A percentile compares a stretch with the other conserved stretches of the same genome.
These are phyloP conservation scores for Hygrophorus russula DNA, from an alignment of 768 basidiomycete genomes.

Conservation along the genomic window DNA sequence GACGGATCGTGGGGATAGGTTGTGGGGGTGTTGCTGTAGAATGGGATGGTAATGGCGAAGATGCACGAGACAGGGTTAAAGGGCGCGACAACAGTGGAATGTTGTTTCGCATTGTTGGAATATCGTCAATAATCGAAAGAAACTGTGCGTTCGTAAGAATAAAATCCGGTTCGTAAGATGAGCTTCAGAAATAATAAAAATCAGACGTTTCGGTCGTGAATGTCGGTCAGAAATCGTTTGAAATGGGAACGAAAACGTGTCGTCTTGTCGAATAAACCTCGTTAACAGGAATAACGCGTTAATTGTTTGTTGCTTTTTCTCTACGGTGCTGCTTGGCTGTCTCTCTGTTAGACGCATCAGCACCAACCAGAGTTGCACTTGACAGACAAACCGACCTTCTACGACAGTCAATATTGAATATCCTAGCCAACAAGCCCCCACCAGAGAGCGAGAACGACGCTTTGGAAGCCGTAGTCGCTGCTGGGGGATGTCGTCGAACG, in stretches of 20 bases:
- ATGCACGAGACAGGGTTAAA: constrained; percentile 7
- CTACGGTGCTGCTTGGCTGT: not conserved
- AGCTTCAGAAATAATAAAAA: not conserved
- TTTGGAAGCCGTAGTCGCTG: not conserved
- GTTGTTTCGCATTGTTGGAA: constrained; percentile 10
- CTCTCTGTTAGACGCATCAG: not conserved
- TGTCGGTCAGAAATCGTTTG: not conserved
- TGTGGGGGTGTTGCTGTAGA: constrained; percentile 17
- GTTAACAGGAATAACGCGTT: constrained; percentile 16
- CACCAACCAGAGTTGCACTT: not conserved
- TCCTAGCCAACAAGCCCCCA: not conserved
- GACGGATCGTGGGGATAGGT: constrained; percentile 50
- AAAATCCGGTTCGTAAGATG: constrained; percentile 5
- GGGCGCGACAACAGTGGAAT: constrained; percentile 10
- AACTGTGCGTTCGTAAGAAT: constrained; percentile 5
- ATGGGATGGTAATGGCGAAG: constrained; percentile 7
- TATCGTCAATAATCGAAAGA: constrained; percentile 4
- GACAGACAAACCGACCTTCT: not conserved
- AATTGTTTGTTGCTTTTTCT: constrained; percentile 10
- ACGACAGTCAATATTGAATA: not conserved
- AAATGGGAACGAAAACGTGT: constrained; percentile 4
- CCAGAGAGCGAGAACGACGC: constrained; percentile 2
- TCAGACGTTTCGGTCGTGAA: not conserved
- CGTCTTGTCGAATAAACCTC: constrained; percentile 12
- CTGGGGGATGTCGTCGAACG: not conserved